A percentile compares a stretch with the other conserved stretches of the same genome.
Conservation (phyloP, 306 rosid genomes). For the Glycine tomentella region DNA sequence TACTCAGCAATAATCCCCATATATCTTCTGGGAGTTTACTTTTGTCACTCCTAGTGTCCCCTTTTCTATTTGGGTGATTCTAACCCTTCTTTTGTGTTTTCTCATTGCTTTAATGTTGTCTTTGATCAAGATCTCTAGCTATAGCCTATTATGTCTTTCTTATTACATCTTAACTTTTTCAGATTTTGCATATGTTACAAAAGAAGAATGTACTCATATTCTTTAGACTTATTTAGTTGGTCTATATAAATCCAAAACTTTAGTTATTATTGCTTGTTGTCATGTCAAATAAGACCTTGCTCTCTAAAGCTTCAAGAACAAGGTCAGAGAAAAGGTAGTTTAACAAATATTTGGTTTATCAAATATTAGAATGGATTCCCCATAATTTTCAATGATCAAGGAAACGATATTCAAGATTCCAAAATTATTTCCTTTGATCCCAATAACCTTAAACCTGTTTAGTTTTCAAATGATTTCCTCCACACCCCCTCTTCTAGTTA, state of each 20-base stretch:
- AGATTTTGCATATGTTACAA: conserved; percentile 46
- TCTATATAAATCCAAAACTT: conserved; percentile 45
- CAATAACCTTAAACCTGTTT: too few relatives aligned
- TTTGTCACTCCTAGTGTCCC: conserved; percentile 21
- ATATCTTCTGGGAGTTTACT: conserved; percentile 50
- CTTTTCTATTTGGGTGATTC: conserved; percentile 50
- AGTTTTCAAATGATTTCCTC: too few relatives aligned
- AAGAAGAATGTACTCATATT: conserved; percentile 48
- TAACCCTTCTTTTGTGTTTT: conserved; percentile 50
- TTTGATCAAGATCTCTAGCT: conserved; percentile 57
- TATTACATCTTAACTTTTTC: conserved; percentile 57
- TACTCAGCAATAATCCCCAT: conserved; percentile 63
- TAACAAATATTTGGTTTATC: too few relatives aligned
- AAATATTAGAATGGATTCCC: not conserved
- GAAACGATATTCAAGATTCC: conserved; percentile 11
- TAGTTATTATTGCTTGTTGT: conserved; percentile 33
- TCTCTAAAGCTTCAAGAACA: conserved; percentile 46
- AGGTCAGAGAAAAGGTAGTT: conserved; percentile 43
- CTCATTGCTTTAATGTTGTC: conserved; percentile 53
- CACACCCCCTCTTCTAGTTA: too few relatives aligned
- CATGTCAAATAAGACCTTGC: conserved; percentile 44
- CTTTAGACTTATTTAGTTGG: conserved; percentile 43
- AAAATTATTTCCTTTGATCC: too few relatives aligned
- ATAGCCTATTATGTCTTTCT: conserved; percentile 44
- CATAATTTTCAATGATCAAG: not conserved